Conservation (phyloP, 257 asterid genomes). For the Echium plantagineum region DNA sequence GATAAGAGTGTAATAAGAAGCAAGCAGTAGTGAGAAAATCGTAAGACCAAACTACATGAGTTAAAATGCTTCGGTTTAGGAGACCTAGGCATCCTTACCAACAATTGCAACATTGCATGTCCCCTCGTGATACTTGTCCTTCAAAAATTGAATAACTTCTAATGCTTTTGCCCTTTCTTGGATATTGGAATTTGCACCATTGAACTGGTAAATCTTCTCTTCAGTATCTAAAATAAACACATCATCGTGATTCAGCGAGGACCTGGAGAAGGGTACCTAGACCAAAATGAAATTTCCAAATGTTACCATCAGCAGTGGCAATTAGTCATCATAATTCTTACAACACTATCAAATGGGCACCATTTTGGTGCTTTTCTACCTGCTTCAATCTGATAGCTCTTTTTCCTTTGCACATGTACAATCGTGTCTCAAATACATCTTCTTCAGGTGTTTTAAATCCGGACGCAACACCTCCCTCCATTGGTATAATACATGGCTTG, state of each 20-base stretch:
- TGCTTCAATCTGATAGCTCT: constrained; percentile 77
- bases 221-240: constrained; percentile 87
- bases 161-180: constrained; percentile 97
- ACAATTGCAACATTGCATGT: constrained; percentile 94
- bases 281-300: constrained; percentile 12
- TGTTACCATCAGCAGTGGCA: constrained; percentile 1
- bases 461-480: constrained; percentile 92
- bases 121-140: constrained; percentile 95
- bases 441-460: constrained; percentile 79
- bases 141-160: constrained; percentile 89
- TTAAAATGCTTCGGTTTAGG: background rate
- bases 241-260: constrained; percentile 94
- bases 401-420: constrained; percentile 84
- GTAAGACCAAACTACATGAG: background rate
- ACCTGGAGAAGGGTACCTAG: constrained; percentile 92
- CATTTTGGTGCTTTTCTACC: constrained; percentile 29
- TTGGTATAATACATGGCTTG: constrained; percentile 89
- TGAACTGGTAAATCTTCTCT: constrained; percentile 92
- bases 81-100: constrained; percentile 37
- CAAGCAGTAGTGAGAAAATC: background rate
- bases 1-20: background rate
- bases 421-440: constrained; percentile 77
- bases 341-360: background rate
- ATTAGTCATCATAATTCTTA: background rate
- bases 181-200: constrained; percentile 92